Conservation (phyloP, 768 basidiomycete genomes). For the Mycena vitilis region DNA sequence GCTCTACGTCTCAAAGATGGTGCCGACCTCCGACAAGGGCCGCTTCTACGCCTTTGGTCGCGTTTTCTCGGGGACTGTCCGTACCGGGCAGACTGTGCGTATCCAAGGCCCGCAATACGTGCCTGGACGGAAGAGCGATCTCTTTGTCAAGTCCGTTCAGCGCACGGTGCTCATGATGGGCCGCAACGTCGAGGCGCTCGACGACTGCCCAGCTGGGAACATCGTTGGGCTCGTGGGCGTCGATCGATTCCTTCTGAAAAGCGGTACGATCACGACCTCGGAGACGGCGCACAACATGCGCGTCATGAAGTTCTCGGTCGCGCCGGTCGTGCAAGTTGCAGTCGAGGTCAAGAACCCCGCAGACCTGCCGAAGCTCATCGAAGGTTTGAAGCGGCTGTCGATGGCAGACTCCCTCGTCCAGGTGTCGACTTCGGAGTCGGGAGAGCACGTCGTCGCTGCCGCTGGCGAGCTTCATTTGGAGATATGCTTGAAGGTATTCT, state of each 20-base stretch:
- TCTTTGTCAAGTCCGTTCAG: conserved; percentile 98
- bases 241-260: conserved; percentile 99
- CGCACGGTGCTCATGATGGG: conserved; percentile 99
- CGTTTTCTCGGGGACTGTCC: conserved; percentile 98
- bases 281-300: conserved; percentile 99
- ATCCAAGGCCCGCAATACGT: conserved; percentile 99
- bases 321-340: conserved; percentile 98
- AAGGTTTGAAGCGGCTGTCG: conserved; percentile 99
- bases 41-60: conserved; percentile 99
- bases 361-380: conserved; percentile 98
- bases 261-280: conserved; percentile 95
- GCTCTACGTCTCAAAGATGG: conserved; percentile 99
- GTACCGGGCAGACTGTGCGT: conserved; percentile 96
- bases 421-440: conserved; percentile 89
- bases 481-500: conserved; percentile 92
- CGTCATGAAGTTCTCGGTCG: conserved; percentile 99
- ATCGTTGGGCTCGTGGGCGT: conserved; percentile 99
- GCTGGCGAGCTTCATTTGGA: conserved; percentile 99
- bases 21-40: conserved; percentile 99
- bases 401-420: conserved; percentile 99
- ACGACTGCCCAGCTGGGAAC: conserved; percentile 99
- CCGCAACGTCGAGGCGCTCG: conserved; percentile 96
- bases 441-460: conserved; percentile 99
- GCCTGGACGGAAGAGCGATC: conserved; percentile 97
- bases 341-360: conserved; percentile 99